A percentile compares a stretch with the other conserved stretches of the same genome.
Evolutionary conservation across 306 rosid species (phyloP).

Genomic region (Luffa aegyptiaca): DNA sequence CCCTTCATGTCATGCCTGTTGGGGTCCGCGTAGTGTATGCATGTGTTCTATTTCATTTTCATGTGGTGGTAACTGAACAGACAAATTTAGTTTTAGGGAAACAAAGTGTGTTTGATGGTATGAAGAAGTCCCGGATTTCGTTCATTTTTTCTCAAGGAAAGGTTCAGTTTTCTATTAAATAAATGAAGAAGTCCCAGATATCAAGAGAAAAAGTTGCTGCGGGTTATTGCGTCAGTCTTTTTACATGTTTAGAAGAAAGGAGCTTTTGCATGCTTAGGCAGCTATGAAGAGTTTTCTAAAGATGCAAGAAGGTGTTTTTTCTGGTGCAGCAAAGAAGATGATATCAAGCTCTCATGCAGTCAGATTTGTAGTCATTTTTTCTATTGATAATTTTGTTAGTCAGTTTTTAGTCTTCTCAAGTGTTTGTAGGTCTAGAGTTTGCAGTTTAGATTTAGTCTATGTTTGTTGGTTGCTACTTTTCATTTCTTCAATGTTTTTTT

Average conservation of each 20-base stretch:
- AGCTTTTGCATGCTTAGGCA: not conserved
- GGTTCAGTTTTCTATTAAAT: no score
- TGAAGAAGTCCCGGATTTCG: not conserved
- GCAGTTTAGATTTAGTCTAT: not conserved
- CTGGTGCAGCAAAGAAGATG: not conserved
- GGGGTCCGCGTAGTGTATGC: not conserved
- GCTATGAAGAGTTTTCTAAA: not conserved
- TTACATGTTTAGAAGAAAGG: not conserved
- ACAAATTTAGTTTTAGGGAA: no score
- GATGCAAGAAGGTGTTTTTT: not conserved
- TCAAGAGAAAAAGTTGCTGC: not conserved
- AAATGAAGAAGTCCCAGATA: not conserved
- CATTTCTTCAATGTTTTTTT: not conserved
- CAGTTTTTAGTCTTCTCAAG: not conserved
- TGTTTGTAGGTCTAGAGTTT: not conserved
- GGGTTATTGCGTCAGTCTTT: not conserved
- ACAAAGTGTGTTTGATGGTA: no score
- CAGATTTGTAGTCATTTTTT: not conserved
- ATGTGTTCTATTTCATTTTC: not conserved
- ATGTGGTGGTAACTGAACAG: not conserved
- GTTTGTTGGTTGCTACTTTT: not conserved
- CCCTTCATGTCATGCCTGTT: not conserved
- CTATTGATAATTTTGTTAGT: not conserved
- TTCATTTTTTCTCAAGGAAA: no score
- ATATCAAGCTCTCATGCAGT: not conserved